Conservation (phyloP, 2,329 filamentous ascomycete genomes). For the Cordyceps militaris region DNA sequence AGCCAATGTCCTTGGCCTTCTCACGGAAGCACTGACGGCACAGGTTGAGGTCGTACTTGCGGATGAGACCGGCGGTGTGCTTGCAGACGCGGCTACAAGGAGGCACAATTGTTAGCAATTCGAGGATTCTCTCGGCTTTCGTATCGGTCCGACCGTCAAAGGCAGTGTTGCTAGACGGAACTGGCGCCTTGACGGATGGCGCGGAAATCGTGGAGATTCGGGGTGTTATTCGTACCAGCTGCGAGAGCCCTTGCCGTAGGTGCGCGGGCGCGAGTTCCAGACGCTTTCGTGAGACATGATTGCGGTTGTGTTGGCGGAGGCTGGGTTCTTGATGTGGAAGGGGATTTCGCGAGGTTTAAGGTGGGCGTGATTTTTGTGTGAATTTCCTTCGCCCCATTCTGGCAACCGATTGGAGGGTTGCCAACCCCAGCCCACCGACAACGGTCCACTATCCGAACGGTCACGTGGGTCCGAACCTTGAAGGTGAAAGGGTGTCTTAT, state of each 20-base stretch:
- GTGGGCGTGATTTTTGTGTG: constrained; percentile 35
- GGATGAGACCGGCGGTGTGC: constrained; percentile 97
- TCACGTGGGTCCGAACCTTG: constrained; percentile 16
- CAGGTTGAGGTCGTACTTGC: constrained; percentile 96
- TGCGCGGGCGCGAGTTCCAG: constrained; percentile 98
- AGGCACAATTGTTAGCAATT: constrained; percentile 24
- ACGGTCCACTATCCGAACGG: not conserved
- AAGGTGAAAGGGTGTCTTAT: constrained; percentile 4
- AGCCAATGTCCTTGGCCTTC: constrained; percentile 66
- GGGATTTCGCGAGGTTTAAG: constrained; percentile 28
- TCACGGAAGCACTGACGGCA: constrained; percentile 75
- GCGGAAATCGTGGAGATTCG: not conserved
- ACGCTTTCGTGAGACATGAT: constrained; percentile 80
- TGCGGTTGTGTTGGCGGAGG: constrained; percentile 29
- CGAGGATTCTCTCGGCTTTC: not conserved
- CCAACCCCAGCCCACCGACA: constrained; percentile 27
- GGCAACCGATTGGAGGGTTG: constrained; percentile 31
- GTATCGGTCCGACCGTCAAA: not conserved
- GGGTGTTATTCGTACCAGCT: constrained; percentile 61
- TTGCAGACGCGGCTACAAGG: constrained; percentile 60
- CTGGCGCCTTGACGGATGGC: not conserved
- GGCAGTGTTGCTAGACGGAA: not conserved
- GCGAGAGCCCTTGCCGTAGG: constrained; percentile 94
- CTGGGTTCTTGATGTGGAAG: constrained; percentile 23
- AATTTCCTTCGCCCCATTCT: constrained; percentile 24